phyloP scores from a whole-genome alignment of 441 rosid species.

The Euphorbia corollata region DNA sequence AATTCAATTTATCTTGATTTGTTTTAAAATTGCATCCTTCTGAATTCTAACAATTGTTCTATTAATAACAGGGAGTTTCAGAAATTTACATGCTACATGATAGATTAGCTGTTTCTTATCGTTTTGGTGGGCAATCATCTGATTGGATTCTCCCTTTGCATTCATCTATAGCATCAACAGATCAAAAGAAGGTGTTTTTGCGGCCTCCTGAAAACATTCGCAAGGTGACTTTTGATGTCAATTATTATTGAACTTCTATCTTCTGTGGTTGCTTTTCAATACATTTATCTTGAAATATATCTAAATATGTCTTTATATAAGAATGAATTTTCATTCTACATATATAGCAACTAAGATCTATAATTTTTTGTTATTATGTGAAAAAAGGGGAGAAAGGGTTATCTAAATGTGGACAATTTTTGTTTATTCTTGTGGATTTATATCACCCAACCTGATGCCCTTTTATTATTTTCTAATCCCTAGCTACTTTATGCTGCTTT shows the following conservation, averaged over 20 bases:
- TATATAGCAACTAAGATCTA: neutral
- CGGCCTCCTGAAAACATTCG: slow-evolving; percentile 71
- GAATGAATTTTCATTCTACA: neutral
- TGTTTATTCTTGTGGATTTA: no score
- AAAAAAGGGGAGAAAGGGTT: no score
- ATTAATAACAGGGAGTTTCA: slow-evolving; percentile 54
- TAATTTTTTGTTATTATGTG: neutral
- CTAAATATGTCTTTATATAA: neutral
- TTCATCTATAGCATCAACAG: slow-evolving; percentile 71
- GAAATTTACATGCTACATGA: slow-evolving; percentile 69
- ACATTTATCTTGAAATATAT: neutral
- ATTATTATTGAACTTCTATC: slow-evolving; percentile 9
- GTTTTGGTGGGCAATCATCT: slow-evolving; percentile 69
- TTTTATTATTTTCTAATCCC: no score
- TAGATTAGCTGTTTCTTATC: slow-evolving; percentile 72
- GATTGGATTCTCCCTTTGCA: slow-evolving; percentile 92
- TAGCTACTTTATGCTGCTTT: no score
- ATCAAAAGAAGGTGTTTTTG: slow-evolving; percentile 67
- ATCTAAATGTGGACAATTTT: no score
- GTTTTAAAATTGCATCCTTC: slow-evolving; percentile 10
- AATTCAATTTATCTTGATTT: neutral
- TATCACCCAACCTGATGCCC: no score
- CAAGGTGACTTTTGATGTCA: slow-evolving; percentile 43
- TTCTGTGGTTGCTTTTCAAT: neutral
- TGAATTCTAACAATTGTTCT: slow-evolving; percentile 23